Percentiles rank a stretch among this genome's conserved stretches.
phyloP scores from a whole-genome alignment of 176 grass and related monocot genomes.

The Musa schizocarpa region DNA sequence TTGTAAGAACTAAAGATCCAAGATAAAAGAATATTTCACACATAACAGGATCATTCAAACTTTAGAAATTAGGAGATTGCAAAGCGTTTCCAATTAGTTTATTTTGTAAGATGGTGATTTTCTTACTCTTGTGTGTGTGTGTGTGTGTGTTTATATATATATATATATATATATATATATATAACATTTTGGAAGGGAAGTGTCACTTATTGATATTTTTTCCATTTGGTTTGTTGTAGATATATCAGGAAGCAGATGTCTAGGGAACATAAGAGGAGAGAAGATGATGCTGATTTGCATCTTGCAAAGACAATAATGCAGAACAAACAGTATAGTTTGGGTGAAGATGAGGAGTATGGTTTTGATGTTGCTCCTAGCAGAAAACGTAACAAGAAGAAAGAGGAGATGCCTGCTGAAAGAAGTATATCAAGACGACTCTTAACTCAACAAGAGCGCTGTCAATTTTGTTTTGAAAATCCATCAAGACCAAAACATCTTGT shows the following conservation, averaged over 20 bases:
- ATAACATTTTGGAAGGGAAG: background rate
- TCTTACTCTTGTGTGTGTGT: background rate
- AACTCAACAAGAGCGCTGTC: constrained; percentile 78
- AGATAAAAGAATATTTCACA: too few species aligned
- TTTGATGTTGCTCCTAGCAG: constrained; percentile 71
- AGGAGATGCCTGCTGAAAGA: constrained; percentile 34
- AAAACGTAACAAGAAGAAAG: constrained; percentile 54
- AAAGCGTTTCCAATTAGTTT: too few species aligned
- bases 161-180: background rate
- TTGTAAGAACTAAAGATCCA: too few species aligned
- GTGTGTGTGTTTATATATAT: too few species aligned
- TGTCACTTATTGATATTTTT: background rate
- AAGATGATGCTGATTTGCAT: constrained; percentile 76
- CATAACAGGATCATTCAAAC: too few species aligned
- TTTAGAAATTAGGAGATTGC: too few species aligned
- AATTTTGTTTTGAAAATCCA: constrained; percentile 93
- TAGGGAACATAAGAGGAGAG: constrained; percentile 53
- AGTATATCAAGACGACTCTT: constrained; percentile 29
- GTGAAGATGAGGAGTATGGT: constrained; percentile 88
- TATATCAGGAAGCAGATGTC: constrained; percentile 31
- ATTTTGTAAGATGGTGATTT: too few species aligned
- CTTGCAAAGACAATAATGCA: constrained; percentile 80
- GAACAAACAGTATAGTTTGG: constrained; percentile 66
- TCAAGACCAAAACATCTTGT: constrained; percentile 93
- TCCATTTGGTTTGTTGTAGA: constrained; percentile 30